Conservation (phyloP, 2,329 filamentous ascomycete species). For the Tolypocladium inflatum region DNA sequence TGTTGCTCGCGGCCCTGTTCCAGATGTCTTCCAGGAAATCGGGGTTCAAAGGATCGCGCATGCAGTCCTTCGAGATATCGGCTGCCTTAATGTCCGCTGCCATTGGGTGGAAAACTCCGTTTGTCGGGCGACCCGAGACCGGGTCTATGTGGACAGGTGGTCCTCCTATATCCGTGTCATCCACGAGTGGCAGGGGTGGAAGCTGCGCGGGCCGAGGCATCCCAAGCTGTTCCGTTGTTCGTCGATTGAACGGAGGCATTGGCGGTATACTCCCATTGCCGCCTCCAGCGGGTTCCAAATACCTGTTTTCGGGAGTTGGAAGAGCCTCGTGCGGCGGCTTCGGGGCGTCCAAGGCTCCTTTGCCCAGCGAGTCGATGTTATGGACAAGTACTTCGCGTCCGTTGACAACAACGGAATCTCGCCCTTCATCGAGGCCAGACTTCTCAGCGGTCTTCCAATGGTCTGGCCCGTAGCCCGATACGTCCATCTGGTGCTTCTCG, state of each 20-base stretch:
- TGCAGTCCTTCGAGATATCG: slow-evolving; percentile 78
- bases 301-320: slow-evolving; percentile 17
- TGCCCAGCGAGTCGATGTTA: slow-evolving; percentile 53
- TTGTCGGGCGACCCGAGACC: slow-evolving; percentile 36
- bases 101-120: slow-evolving; percentile 38
- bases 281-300: slow-evolving; percentile 20
- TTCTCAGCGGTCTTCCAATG: slow-evolving; percentile 59
- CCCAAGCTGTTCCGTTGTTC: slow-evolving; percentile 57
- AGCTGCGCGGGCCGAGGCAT: slow-evolving; percentile 61
- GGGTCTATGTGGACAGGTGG: slow-evolving; percentile 50
- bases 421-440: slow-evolving; percentile 50
- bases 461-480: slow-evolving; percentile 70
- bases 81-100: slow-evolving; percentile 64
- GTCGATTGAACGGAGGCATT: slow-evolving; percentile 43
- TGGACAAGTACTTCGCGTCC: slow-evolving; percentile 64
- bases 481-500: slow-evolving; percentile 58
- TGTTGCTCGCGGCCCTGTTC: slow-evolving; percentile 82
- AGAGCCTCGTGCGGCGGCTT: slow-evolving; percentile 21
- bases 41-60: slow-evolving; percentile 79
- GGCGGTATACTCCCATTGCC: slow-evolving; percentile 39
- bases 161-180: slow-evolving; percentile 77
- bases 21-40: slow-evolving; percentile 82
- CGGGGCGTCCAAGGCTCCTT: slow-evolving; percentile 40
- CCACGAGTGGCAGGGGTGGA: slow-evolving; percentile 56
- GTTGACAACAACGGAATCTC: slow-evolving; percentile 61